A percentile compares a stretch with the other conserved stretches of the same genome.
Evolutionary conservation across 2,329 filamentous ascomycete genomes (phyloP).

Genomic region (Clarireedia hainanense): DNA sequence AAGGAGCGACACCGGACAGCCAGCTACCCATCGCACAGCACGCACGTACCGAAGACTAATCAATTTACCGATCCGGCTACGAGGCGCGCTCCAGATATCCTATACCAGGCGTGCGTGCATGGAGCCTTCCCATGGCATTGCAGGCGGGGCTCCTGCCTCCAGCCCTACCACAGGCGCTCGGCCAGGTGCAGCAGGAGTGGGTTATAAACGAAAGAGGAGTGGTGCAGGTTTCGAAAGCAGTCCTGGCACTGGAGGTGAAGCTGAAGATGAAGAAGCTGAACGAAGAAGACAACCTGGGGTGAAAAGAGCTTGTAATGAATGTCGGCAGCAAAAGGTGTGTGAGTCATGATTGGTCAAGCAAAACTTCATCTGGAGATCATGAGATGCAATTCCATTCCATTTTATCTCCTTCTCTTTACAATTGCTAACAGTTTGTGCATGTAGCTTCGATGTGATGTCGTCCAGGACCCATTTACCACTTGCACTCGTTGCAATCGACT

Average conservation of each 20-base stretch:
- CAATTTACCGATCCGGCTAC: conserved; percentile 4
- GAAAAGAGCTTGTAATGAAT: conserved; percentile 79
- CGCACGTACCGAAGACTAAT: conserved; percentile 12
- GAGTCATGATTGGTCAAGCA: conserved; percentile 11
- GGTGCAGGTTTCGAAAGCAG: conserved; percentile 48
- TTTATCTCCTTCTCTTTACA: not conserved
- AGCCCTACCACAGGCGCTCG: conserved; percentile 23
- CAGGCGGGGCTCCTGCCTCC: conserved; percentile 20
- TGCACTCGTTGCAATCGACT: conserved; percentile 74
- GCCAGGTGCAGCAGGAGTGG: conserved; percentile 22
- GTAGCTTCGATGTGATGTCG: conserved; percentile 75
- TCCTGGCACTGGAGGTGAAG: conserved; percentile 47
- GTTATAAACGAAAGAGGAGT: conserved; percentile 52
- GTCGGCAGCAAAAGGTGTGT: conserved; percentile 75
- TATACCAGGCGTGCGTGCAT: conserved; percentile 18
- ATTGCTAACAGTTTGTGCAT: conserved; percentile 8
- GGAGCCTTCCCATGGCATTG: conserved; percentile 20
- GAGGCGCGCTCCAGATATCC: conserved; percentile 10
- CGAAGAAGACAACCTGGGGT: conserved; percentile 60
- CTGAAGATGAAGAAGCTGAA: conserved; percentile 48
- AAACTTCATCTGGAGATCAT: not conserved
- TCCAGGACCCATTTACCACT: conserved; percentile 70
- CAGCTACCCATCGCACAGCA: conserved; percentile 15
- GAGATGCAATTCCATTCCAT: not conserved
- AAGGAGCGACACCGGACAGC: conserved; percentile 23